These are phyloP conservation scores for Sarocladiaceae sp. DNA, from an alignment of 2,329 filamentous ascomycete species.

Conservation along the genomic window DNA sequence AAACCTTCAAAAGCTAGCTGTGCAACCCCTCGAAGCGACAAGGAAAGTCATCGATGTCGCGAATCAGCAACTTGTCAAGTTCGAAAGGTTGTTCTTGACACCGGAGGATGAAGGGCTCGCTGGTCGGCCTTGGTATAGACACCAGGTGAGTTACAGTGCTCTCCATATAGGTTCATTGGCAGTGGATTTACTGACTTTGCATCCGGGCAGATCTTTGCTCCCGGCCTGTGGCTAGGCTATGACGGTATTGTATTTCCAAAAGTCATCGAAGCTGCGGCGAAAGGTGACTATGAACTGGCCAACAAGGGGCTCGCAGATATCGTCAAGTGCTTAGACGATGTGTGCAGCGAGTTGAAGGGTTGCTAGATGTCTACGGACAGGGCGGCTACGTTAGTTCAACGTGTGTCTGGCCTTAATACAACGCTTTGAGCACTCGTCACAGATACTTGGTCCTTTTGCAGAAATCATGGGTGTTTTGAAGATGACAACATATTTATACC, in stretches of 20 bases:
- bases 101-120: neutral
- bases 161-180: neutral
- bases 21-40: neutral
- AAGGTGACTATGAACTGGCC: neutral
- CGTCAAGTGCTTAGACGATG: neutral
- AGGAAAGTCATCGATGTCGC: neutral
- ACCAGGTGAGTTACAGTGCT: conserved; percentile 1
- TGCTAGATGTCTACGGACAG: too few species aligned
- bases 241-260: neutral
- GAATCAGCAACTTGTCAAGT: neutral
- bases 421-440: too few species aligned
- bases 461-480: too few species aligned
- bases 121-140: conserved; percentile 2
- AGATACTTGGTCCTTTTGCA: too few species aligned
- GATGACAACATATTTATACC: too few species aligned
- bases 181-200: neutral
- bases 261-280: neutral
- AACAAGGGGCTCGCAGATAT: neutral
- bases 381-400: too few species aligned
- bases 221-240: conserved; percentile 3
- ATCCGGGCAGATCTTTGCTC: conserved; percentile 3
- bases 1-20: neutral
- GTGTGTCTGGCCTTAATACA: too few species aligned
- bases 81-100: neutral
- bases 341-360: neutral